Base-by-base conservation (phyloP, 2,329 filamentous ascomycete genomes). In the Epicoccum sorghinum region DNA sequence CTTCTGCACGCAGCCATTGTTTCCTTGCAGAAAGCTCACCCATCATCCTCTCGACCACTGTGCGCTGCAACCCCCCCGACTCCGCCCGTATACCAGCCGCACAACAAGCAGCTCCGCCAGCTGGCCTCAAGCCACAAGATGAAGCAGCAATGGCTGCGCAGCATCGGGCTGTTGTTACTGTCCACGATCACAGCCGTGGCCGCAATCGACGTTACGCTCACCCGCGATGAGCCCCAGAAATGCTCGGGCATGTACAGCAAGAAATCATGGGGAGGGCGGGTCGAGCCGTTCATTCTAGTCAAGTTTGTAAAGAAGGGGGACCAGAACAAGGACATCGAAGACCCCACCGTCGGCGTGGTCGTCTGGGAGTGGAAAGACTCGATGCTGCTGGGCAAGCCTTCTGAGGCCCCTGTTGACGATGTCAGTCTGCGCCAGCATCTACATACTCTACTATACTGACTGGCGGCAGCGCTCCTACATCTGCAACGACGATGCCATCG, bases 311-410 rank as follows among this genome's bases (percentile, higher is more conserved):
- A 80, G 75, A 82, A 77, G 36, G 55, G 50, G 70, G 81, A 77
- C 38, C 64, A 67, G 73, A 75, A 84, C 67, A 78, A 83, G 53
- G 82, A 83, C 29, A 81, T 87, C 51, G 79, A 83, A 40, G 89
- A 96, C 72, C 89, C 90, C 4, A 80, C 91, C 38, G 88, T 92
- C 61, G 96, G 91, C 74, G 77, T 97, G 65, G 82, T 96, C 47
- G 88, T 99, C 60, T 99, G 96, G 74, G 93, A 99, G 77, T 99
- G 93, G 91, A 87, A 84, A 63, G 95, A 99, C 71, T 87, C 89
- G 71, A 78, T 85, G 46, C 81, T 93, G 50, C 86, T 99, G 60
- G 93, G 93, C 38, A 82, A 89, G 54, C 82, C 83, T 32, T 52
- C 67, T 8, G 70, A 73, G 35, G 58, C 61, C 57, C 61, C 66